Base-by-base conservation (phyloP, 1,139 yeast species). In the Chernovozyma sophiae-reginae region DNA sequence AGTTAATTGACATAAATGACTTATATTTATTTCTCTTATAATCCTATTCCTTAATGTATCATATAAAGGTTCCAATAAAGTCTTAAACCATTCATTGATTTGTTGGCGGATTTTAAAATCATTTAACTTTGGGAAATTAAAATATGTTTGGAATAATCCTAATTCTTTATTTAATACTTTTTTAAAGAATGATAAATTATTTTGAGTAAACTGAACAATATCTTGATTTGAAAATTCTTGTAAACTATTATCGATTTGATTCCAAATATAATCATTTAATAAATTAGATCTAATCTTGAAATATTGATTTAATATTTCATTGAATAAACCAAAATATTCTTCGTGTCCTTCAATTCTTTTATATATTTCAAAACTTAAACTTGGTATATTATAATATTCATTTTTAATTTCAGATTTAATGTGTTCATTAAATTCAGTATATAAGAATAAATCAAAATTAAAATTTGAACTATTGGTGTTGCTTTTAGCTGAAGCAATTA, bases 11-110 rank as follows among this genome's bases (percentile, higher is more conserved):
- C 96, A 86, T 20, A 92, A 62, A 15, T 68, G 66, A 23, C 73
- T 67, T 17, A 89, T 81, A 43, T 79, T 81, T 8, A 72, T 65
- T 52, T 89, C 97, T 41, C 81, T 72, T 28, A 89, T 67, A 2
- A 86, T 75, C 34, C 74, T 65, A 40, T 79, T 74, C 42, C 97
- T 69, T 24, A 86, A 58, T 2, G 69, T 59, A 46, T 86, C 94
- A 51, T 87, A 84, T 20, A 90, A 62, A 0, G 95, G 94, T 32
- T 87, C 96, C 31, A 86, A 65, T 4, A 85, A 49, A 23, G 67
- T 70, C 31, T 71, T 74, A 41, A 85, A 73, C 77, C 86, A 86
- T 11, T 63, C 61, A 43, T 71, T 65, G 37, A 80, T 60, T 18
- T 62, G 65, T 7, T n/a, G 17, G 8, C 25, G 16, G 5, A 33